These are phyloP conservation scores for Alternaria atra DNA, from an alignment of 2,329 filamentous ascomycete genomes.

Conservation along the genomic window DNA sequence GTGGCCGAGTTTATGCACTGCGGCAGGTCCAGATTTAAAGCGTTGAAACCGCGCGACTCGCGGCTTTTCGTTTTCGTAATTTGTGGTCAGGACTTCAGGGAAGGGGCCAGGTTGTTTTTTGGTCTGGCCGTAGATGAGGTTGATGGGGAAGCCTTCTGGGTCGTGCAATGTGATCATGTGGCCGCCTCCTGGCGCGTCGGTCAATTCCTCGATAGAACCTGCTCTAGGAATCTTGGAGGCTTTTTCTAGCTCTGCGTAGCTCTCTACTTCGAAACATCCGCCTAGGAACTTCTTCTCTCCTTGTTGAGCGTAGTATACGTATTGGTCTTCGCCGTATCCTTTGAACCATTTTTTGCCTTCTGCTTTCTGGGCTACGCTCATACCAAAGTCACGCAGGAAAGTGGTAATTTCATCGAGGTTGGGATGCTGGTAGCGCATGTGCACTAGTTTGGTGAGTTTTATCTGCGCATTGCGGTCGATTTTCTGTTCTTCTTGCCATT, in stretches of 20 bases:
- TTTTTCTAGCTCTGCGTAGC: conserved; percentile 63
- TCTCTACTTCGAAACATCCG: conserved; percentile 66
- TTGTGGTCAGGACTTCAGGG: conserved; percentile 61
- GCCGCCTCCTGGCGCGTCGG: conserved; percentile 64
- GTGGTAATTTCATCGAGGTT: conserved; percentile 59
- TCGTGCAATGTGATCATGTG: conserved; percentile 56
- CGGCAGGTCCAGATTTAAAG: conserved; percentile 61
- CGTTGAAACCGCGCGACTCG: conserved; percentile 61
- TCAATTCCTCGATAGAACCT: conserved; percentile 59
- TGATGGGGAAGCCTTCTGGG: conserved; percentile 66
- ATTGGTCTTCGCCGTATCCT: conserved; percentile 69
- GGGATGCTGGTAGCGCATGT: conserved; percentile 65
- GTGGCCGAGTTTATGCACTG: conserved; percentile 61
- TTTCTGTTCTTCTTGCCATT: conserved; percentile 51
- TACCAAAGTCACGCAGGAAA: conserved; percentile 53
- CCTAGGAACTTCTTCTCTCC: conserved; percentile 65
- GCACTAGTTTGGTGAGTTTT: conserved; percentile 57
- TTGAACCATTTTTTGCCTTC: conserved; percentile 63
- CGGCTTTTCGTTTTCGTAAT: conserved; percentile 54
- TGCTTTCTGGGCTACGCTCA: conserved; percentile 45
- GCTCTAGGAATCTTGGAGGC: conserved; percentile 59
- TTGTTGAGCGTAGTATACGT: conserved; percentile 64
- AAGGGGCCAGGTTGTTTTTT: conserved; percentile 54
- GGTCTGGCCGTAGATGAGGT: conserved; percentile 66
- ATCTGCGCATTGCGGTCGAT: conserved; percentile 59